Evolutionary conservation across 371 early-diverging fungal species (phyloP).

Genomic region (Mucor mucedo): DNA sequence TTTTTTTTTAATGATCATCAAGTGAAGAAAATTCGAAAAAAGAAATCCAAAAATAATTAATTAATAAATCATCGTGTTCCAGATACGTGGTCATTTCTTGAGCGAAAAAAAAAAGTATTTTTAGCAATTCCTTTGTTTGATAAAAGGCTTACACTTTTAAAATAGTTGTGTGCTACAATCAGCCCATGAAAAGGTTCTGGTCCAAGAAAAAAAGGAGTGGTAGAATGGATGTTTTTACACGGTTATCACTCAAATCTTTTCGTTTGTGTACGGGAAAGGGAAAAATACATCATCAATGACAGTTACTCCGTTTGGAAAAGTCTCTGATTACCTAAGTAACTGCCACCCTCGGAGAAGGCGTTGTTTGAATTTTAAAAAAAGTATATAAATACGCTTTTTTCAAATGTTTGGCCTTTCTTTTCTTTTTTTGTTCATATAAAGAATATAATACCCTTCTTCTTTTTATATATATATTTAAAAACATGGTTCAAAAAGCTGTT

Average conservation of each 20-base stretch:
- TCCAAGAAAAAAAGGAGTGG: not conserved
- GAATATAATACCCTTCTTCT: not conserved
- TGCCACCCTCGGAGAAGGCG: constrained; percentile 1
- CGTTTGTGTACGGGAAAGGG: too few relatives aligned
- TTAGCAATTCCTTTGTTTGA: not conserved
- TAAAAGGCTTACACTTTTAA: not conserved
- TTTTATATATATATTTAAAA: not conserved
- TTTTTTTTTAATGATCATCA: too few relatives aligned
- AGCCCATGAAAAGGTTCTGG: not conserved
- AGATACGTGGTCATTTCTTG: not conserved
- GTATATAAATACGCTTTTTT: constrained; percentile 7
- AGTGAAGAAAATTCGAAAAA: too few relatives aligned
- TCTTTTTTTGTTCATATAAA: not conserved
- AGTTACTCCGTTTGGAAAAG: constrained; percentile 26
- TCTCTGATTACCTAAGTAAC: constrained; percentile 23
- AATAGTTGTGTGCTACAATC: not conserved
- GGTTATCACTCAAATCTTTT: not conserved
- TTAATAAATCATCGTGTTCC: too few relatives aligned
- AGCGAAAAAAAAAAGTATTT: constrained; percentile 4
- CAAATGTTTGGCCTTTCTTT: not conserved
- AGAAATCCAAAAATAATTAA: too few relatives aligned
- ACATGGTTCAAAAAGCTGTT: constrained; percentile 39
- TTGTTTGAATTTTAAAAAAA: constrained; percentile 5
- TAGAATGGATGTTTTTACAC: too few relatives aligned
- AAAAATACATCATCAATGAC: constrained; percentile 3